Percentiles rank a stretch among this genome's conserved stretches.
Conservation (phyloP, 495 filamentous ascomycete species). For the Hypoxylon cercidicola region DNA sequence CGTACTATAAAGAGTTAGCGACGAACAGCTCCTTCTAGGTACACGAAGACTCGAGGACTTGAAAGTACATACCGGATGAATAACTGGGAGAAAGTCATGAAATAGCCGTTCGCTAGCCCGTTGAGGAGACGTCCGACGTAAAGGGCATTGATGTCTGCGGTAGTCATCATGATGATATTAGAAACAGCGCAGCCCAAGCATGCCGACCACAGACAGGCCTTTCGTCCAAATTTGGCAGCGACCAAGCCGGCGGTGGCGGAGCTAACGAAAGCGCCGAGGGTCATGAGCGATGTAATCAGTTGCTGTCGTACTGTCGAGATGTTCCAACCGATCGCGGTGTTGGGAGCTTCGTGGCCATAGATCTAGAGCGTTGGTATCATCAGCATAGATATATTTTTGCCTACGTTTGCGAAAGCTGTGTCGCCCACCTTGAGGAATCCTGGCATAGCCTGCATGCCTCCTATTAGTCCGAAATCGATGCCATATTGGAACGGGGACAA, state of each 20-base stretch:
- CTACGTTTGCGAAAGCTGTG: not conserved
- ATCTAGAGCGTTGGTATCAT: constrained; percentile 20
- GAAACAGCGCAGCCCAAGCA: constrained; percentile 52
- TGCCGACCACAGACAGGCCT: constrained; percentile 51
- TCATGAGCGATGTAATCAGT: constrained; percentile 59
- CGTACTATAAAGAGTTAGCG: too few species aligned
- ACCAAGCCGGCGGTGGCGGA: constrained; percentile 56
- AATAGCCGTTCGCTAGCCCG: constrained; percentile 56
- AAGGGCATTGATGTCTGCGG: constrained; percentile 53
- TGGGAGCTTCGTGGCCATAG: constrained; percentile 45
- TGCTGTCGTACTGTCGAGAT: constrained; percentile 57
- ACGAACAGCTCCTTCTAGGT: too few species aligned
- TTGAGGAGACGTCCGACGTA: constrained; percentile 58
- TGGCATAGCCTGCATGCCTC: constrained; percentile 64
- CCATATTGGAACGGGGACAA: constrained; percentile 65
- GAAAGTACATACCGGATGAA: constrained; percentile 40
- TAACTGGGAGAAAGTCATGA: constrained; percentile 61
- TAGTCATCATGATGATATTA: constrained; percentile 61
- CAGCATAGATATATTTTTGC: not conserved
- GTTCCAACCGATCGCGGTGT: constrained; percentile 55
- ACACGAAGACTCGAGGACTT: too few species aligned
- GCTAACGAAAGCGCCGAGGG: constrained; percentile 58
- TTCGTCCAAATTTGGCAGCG: constrained; percentile 53
- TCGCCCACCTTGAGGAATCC: constrained; percentile 53
- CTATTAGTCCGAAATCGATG: constrained; percentile 62